These are phyloP conservation scores for Maudiozyma turicensis DNA, from an alignment of 805 yeast species.

Conservation along the genomic window DNA sequence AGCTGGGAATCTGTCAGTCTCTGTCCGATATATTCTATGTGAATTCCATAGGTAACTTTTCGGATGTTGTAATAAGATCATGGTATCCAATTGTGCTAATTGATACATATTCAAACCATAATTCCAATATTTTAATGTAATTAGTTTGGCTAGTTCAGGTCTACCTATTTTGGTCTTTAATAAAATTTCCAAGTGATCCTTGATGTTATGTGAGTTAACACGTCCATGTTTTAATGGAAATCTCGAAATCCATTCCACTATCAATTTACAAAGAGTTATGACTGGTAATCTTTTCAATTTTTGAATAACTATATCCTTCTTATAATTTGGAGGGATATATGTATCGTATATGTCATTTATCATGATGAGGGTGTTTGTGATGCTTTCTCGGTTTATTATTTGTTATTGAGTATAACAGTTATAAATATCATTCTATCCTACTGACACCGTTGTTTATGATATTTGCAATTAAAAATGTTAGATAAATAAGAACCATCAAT, in stretches of 20 bases:
- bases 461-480: no score
- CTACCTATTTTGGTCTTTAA: conserved; percentile 10
- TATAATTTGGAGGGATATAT: conserved; percentile 9
- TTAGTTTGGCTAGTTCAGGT: conserved; percentile 7
- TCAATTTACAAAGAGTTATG: conserved; percentile 12
- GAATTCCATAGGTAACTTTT: conserved; percentile 30
- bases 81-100: conserved; percentile 62
- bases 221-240: conserved; percentile 7
- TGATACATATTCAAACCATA: conserved; percentile 35
- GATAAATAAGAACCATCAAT: no score
- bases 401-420: no score
- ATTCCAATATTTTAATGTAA: conserved; percentile 18
- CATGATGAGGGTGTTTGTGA: no score
- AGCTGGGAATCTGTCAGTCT: conserved; percentile 1
- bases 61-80: conserved; percentile 52
- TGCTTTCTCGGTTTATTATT: no score
- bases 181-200: conserved; percentile 6
- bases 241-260: conserved; percentile 15
- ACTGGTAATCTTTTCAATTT: conserved; percentile 16
- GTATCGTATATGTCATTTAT: conserved; percentile 6
- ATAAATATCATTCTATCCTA: no score
- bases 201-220: not conserved
- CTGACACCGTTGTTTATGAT: no score
- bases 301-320: conserved; percentile 8
- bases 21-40: conserved; percentile 2